Evolutionary conservation across 306 rosid genomes (phyloP).

Genomic region (Quercus dentata): DNA sequence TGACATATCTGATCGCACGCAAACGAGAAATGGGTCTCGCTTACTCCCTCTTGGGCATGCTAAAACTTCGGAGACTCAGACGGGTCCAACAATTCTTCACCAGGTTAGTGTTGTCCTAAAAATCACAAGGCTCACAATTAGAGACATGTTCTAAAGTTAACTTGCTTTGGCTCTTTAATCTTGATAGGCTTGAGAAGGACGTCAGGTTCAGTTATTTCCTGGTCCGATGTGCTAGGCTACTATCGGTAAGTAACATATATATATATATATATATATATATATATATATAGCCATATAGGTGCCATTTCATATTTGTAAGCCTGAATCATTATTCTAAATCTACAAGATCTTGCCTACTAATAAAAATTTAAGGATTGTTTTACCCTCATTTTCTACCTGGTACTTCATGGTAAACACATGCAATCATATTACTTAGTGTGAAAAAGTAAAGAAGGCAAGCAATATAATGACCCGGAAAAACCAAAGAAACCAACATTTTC

Average conservation of each 20-base stretch:
- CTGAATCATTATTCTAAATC: too few relatives aligned
- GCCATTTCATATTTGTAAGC: too few relatives aligned
- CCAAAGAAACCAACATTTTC: too few relatives aligned
- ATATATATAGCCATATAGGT: too few relatives aligned
- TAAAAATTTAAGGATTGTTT: too few relatives aligned
- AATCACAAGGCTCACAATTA: background rate
- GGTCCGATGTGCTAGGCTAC: slow-evolving; percentile 79
- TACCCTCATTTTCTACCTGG: too few relatives aligned
- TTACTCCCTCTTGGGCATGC: slow-evolving; percentile 65
- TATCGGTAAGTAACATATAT: slow-evolving; percentile 49
- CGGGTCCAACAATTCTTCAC: slow-evolving; percentile 78
- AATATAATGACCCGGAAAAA: too few relatives aligned
- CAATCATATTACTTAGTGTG: too few relatives aligned
- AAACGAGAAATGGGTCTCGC: slow-evolving; percentile 42
- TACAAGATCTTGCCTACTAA: too few relatives aligned
- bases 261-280: too few relatives aligned
- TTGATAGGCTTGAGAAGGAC: slow-evolving; percentile 91
- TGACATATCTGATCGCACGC: slow-evolving; percentile 57
- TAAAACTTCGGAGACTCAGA: slow-evolving; percentile 80
- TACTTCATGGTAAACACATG: too few relatives aligned
- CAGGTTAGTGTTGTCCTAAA: slow-evolving; percentile 41
- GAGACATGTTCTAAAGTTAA: background rate
- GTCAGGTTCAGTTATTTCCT: slow-evolving; percentile 87
- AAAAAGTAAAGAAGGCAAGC: too few relatives aligned
- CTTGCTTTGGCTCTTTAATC: slow-evolving; percentile 3